Evolutionary conservation across 2,329 filamentous ascomycete species (phyloP), one percentile per base, ranked within the genome.

Genomic region (Pezicula radicicola): DNA sequence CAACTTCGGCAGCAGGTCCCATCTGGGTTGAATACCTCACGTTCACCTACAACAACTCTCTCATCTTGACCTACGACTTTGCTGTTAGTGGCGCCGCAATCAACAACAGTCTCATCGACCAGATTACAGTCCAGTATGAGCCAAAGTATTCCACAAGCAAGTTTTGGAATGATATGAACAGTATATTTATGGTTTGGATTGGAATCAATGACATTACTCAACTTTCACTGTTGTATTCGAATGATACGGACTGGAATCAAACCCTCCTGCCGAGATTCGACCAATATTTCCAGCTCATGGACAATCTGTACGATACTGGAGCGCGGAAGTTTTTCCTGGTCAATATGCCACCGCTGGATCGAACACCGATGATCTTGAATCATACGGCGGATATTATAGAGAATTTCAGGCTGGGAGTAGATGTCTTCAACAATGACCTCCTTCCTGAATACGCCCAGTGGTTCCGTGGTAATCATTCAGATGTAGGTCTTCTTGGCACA

Each of bases 1-100:
- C 54, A 54, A 69, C 67, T 25, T 62, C 64, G 21, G 49, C 64
- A 50, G 71, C 70, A 55, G 77, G 76, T 0, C 76, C 76, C 1
- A 77, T 78, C 62, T 80, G 76, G 75, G 68, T 78, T 16, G 76
- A 72, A 48, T 78, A 69, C 61, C 58, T 75, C 12, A 70, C 71
- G 3, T 64, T 64, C 8, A 63, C 60, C 10, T 72, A 70, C 64
- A 74, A 75, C 28, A 9, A 12, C 28, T 30, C 28, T 30, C 28
- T 30, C 28, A 52, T 78, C n/a, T 63, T 72, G 51, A 75, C 74
- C 1, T 75, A 76, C 63, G 76, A 78, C 56, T 58, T 78, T 9
- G 75, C 75, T 12, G 74, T 71, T 48, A 74, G 66, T 25, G 66
- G 66, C 25, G 66, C 66, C 7, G 66, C 63, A 25, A 64, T 68